phyloP scores from a whole-genome alignment of 2,329 filamentous ascomycete species.

The Colletotrichum brevisporum region DNA sequence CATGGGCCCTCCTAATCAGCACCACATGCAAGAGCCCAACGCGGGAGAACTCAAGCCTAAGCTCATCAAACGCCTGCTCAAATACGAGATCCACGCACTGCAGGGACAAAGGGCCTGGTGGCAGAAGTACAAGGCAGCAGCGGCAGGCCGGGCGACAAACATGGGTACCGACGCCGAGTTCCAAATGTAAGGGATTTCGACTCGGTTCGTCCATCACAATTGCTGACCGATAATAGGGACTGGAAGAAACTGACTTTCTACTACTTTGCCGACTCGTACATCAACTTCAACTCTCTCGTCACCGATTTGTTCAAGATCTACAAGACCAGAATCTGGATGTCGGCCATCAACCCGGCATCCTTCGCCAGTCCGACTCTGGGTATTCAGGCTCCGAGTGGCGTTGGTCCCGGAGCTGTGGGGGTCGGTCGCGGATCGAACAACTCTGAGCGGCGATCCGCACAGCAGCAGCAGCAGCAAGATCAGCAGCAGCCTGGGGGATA shows the following conservation, averaged over 20 bases:
- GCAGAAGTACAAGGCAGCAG: no score
- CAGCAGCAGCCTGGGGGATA: constrained; percentile 54
- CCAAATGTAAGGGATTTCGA: constrained; percentile 80
- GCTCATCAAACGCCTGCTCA: constrained; percentile 94
- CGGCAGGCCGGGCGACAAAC: no score
- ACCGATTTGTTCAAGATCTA: constrained; percentile 99
- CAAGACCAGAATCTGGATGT: constrained; percentile 99
- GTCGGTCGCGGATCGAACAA: constrained; percentile 60
- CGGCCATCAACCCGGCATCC: constrained; percentile 96
- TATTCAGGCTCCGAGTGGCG: constrained; percentile 76
- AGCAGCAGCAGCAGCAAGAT: constrained; percentile 55
- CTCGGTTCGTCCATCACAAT: no score
- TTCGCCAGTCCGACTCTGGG: constrained; percentile 86
- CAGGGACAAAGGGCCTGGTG: no score
- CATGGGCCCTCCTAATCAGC: constrained; percentile 81
- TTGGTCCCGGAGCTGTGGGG: constrained; percentile 76
- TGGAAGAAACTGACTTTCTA: constrained; percentile 99
- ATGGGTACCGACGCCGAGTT: constrained; percentile 99
- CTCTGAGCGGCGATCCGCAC: constrained; percentile 61
- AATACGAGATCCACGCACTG: constrained; percentile 89
- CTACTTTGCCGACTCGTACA: constrained; percentile 97
- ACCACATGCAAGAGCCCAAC: constrained; percentile 79
- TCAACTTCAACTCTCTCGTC: constrained; percentile 98
- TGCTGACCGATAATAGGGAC: constrained; percentile 72
- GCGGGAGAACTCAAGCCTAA: constrained; percentile 90